Percentiles rank a stretch among this genome's conserved stretches.
These are phyloP conservation scores for Amauroascus niger DNA, from an alignment of 2,329 filamentous ascomycete genomes.

Conservation along the genomic window DNA sequence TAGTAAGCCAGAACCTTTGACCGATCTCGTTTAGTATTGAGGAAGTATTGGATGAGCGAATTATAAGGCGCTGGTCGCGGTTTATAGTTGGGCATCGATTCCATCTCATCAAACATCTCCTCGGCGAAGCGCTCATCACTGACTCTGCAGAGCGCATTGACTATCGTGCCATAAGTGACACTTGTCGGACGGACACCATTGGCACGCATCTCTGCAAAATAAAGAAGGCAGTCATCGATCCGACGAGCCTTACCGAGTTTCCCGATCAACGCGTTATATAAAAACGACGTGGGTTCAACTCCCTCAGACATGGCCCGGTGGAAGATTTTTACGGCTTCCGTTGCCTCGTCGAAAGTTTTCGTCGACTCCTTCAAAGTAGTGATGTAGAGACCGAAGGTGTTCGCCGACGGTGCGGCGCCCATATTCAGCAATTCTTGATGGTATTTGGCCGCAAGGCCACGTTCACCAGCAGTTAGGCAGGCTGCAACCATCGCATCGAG, in stretches of 20 bases:
- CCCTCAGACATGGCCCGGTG: slow-evolving; percentile 85
- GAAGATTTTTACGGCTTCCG: slow-evolving; percentile 95
- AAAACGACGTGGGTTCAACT: slow-evolving; percentile 89
- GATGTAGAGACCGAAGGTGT: slow-evolving; percentile 97
- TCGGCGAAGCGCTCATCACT: slow-evolving; percentile 97
- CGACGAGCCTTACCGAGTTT: slow-evolving; percentile 96
- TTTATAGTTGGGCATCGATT: slow-evolving; percentile 97
- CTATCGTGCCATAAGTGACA: slow-evolving; percentile 95
- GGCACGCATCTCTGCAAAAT: slow-evolving; percentile 94
- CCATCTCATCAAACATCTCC: slow-evolving; percentile 98
- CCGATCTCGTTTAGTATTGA: slow-evolving; percentile 94
- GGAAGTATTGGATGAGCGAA: slow-evolving; percentile 98
- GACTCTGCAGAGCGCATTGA: slow-evolving; percentile 93
- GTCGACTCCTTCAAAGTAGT: slow-evolving; percentile 96
- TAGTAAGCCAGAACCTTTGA: slow-evolving; percentile 90
- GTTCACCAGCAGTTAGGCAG: slow-evolving; percentile 72
- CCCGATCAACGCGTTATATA: slow-evolving; percentile 96
- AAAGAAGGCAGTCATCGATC: slow-evolving; percentile 95
- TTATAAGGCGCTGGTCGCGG: slow-evolving; percentile 95
- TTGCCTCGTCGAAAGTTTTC: slow-evolving; percentile 95
- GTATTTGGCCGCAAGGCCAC: slow-evolving; percentile 69
- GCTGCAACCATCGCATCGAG: slow-evolving; percentile 94
- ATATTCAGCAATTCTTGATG: slow-evolving; percentile 87
- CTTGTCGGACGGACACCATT: slow-evolving; percentile 90
- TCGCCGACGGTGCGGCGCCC: slow-evolving; percentile 83